Evolutionary conservation across 768 basidiomycete genomes (phyloP).

Genomic region (Tricholoma furcatifolium): DNA sequence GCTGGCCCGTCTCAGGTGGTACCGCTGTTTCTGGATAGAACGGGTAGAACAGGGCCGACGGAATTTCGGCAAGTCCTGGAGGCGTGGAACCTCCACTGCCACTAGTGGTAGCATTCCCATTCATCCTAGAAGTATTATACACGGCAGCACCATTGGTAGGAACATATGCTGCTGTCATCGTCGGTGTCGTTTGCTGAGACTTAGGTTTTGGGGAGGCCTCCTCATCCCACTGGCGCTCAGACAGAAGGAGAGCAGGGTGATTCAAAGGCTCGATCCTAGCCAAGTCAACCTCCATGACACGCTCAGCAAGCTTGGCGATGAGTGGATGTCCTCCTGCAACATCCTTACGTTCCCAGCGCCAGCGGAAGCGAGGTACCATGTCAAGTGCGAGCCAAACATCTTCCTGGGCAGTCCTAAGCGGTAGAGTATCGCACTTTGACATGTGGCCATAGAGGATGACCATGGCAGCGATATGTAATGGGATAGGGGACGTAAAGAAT

Average conservation of each 20-base stretch:
- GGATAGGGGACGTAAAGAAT: constrained; percentile 88
- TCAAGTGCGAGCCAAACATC: constrained; percentile 87
- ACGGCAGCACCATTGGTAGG: constrained; percentile 6
- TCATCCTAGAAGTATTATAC: constrained; percentile 33
- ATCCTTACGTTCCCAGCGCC: constrained; percentile 91
- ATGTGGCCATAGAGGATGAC: constrained; percentile 87
- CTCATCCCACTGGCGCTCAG: constrained; percentile 58
- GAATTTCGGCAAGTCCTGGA: constrained; percentile 61
- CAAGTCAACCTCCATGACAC: constrained; percentile 74
- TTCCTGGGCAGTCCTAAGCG: constrained; percentile 66
- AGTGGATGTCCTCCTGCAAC: constrained; percentile 79
- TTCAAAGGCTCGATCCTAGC: constrained; percentile 50
- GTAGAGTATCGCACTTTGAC: constrained; percentile 68
- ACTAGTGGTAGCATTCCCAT: constrained; percentile 19
- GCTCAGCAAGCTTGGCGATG: constrained; percentile 78
- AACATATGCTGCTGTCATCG: constrained; percentile 30
- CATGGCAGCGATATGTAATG: constrained; percentile 89
- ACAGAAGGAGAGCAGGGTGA: constrained; percentile 46
- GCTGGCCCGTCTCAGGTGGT: constrained; percentile 9
- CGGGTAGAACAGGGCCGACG: constrained; percentile 71
- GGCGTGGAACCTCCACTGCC: constrained; percentile 36
- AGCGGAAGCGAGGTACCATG: constrained; percentile 86
- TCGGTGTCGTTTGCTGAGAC: constrained; percentile 44
- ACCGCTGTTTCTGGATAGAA: constrained; percentile 61
- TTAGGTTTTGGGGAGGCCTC: constrained; percentile 34